Evolutionary conservation across 2,329 filamentous ascomycete species (phyloP), one percentile per base, ranked within the genome.

Genomic region (Corinectria fuckeliana): DNA sequence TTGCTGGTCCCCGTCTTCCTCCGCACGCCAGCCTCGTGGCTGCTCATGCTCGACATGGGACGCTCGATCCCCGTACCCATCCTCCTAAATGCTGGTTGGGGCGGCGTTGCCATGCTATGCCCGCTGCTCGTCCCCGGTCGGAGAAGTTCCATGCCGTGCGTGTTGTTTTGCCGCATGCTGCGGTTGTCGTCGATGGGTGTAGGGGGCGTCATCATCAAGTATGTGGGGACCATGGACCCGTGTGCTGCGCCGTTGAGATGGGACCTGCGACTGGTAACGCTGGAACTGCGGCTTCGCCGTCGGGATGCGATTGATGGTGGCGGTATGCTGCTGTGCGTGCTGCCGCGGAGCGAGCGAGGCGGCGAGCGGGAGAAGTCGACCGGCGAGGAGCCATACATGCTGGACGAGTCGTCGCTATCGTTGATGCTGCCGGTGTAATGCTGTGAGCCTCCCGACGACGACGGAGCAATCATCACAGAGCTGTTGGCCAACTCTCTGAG

Each of bases 401-500:
- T 86, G 2, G 82, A 81, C 41, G 82, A 85, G 70, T 87, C 85
- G 69, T 87, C 85, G 60, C 82, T 84, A 65, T 82, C 82, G 60
- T 82, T 80, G 64, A 79, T 72, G 62, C 78, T 80, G 36, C 77
- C 75, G 3, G 76, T 68, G 58, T 78, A 75, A 30, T 79, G 75
- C 39, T 75, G 73, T 16, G 75, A 75, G 5, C 65, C 66, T 38
- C 66, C 67, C 2, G 72, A 76, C 10, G 78, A 79, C 25, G 80
- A 77, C 8, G 78, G 82, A 3, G 82, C 77, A 23, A 81, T 83
- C 62, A 94, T 81, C 18, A 90, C 87, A 32, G 88, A 90, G 69
- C 86, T 91, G 58, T 87, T 93, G n/a, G 91, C 92, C 57, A 96
- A 81, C 74, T 97, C 93, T 39, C 93, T 87, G 30, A 96, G 83